Evolutionary conservation across 78 protist species (phyloP).

Genomic region (Speleostelium caveatum): DNA sequence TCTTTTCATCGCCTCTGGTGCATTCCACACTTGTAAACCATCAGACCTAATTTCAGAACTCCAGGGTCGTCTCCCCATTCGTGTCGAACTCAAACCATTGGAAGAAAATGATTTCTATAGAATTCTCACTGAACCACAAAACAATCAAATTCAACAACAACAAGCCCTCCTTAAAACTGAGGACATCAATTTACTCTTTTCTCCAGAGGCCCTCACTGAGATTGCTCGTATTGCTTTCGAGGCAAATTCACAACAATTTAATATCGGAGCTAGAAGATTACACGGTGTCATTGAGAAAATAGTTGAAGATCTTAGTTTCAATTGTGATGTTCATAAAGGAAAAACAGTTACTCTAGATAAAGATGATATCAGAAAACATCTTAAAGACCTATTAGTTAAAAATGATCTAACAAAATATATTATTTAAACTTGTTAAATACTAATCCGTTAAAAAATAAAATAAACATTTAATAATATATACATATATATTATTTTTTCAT

Average conservation of each 20-base stretch:
- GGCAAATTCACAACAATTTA: conserved; percentile 88
- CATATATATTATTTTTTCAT: too few species aligned
- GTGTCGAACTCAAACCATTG: conserved; percentile 92
- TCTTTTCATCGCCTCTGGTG: conserved; percentile 93
- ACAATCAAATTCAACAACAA: conserved; percentile 91
- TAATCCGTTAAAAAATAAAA: too few species aligned
- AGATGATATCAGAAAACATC: conserved; percentile 32
- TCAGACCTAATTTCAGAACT: conserved; percentile 86
- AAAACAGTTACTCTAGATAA: conserved; percentile 20
- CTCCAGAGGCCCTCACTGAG: conserved; percentile 84
- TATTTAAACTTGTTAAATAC: too few species aligned
- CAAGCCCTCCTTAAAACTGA: conserved; percentile 85
- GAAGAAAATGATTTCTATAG: conserved; percentile 85
- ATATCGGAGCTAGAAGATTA: conserved; percentile 95
- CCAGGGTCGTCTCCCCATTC: conserved; percentile 95
- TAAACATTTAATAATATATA: too few species aligned
- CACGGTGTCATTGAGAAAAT: conserved; percentile 88
- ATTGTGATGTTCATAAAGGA: conserved; percentile 73
- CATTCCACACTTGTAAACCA: conserved; percentile 84
- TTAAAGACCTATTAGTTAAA: conserved; percentile 39
- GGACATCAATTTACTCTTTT: conserved; percentile 83
- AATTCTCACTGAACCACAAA: conserved; percentile 93
- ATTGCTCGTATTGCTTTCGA: conserved; percentile 88
- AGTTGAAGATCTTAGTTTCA: conserved; percentile 86
- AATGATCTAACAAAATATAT: conserved; percentile 74